Base-by-base conservation (phyloP, 805 yeast species). In the Scheffersomyces ergatensis region DNA sequence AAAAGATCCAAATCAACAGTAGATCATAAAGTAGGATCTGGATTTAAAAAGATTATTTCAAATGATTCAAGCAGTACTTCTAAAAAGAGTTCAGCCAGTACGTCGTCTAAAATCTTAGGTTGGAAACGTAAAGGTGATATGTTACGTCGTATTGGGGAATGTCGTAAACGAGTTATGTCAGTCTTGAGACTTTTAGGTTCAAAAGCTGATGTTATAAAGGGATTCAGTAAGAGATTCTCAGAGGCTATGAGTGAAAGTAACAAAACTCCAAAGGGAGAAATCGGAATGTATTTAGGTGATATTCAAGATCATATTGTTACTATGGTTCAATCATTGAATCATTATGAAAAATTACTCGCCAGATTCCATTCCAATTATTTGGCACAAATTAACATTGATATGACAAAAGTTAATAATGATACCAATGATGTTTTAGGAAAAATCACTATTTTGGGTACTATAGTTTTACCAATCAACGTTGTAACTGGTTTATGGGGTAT, bases 401-500 rank as follows among this genome's bases (percentile, higher is more conserved):
- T 92, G 98, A 93, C 97, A 8, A 83, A 83, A 59, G 97, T 90
- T 12, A 93, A 90, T 65, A 93, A 93, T 55, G 97, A 92, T 53
- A 92, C 95, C 80, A 93, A 93, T 61, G 98, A 93, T 59, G 96
- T 90, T 2, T 74, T 92, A 55, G 96, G 97, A 9, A 89, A 90
- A 59, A 88, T 92, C 41, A 88, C 98, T 3, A 83, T 90, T 32
- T 65, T 92, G 47, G 99, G 98, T 76, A 89, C 98, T 0, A 88
- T 93, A 41, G 97, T 93, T 16, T 69, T 93, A 43, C 99, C 99
- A 3, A 79, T 93, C 78, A 93, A 93, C 58, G 88, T 93, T 40
- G 84, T 93, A 17, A 93, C 99, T 0, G 99, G 99, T 16, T 67
- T 93, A 35, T 93, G 98, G 98, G 99, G 99, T 42, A 93, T 93